A percentile compares a stretch with the other conserved stretches of the same genome.
Evolutionary conservation across 345 rosid genomes (phyloP).

Genomic region (Salix dunnii): DNA sequence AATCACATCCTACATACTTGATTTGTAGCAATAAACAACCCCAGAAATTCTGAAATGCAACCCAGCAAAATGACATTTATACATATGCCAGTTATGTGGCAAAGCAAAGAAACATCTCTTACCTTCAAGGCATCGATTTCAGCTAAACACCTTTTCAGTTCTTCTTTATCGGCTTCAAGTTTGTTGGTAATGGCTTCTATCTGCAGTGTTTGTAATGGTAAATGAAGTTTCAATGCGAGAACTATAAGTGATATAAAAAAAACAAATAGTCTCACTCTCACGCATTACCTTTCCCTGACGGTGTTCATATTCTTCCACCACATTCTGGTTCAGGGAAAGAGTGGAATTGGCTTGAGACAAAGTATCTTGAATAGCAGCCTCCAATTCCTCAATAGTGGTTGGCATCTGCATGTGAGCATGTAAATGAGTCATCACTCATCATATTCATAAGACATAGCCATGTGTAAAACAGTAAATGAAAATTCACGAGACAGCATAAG

Average conservation of each 20-base stretch:
- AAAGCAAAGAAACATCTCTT: conserved; percentile 10
- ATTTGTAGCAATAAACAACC: too few species aligned
- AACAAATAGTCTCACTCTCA: conserved; percentile 6
- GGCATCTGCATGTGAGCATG: conserved; percentile 22
- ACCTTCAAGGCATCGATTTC: conserved; percentile 75
- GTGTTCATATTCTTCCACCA: conserved; percentile 74
- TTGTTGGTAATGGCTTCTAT: conserved; percentile 45
- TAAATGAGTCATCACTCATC: not conserved
- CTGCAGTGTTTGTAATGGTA: conserved; percentile 31
- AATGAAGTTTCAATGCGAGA: conserved; percentile 9
- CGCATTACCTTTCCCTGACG: conserved; percentile 57
- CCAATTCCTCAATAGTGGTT: conserved; percentile 76
- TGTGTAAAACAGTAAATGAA: too few species aligned
- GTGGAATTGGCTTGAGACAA: conserved; percentile 81
- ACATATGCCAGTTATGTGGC: not conserved
- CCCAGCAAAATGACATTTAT: not conserved
- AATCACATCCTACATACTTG: not conserved
- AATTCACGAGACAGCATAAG: too few species aligned
- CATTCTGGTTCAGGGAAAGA: conserved; percentile 72
- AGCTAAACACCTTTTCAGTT: conserved; percentile 46
- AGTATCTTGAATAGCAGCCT: conserved; percentile 84
- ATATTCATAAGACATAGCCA: not conserved
- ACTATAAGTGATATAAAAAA: not conserved
- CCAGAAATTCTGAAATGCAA: not conserved
- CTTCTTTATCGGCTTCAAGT: conserved; percentile 63